These are phyloP conservation scores for Phialophora expanda DNA, from an alignment of 2,329 filamentous ascomycete genomes.

Conservation along the genomic window DNA sequence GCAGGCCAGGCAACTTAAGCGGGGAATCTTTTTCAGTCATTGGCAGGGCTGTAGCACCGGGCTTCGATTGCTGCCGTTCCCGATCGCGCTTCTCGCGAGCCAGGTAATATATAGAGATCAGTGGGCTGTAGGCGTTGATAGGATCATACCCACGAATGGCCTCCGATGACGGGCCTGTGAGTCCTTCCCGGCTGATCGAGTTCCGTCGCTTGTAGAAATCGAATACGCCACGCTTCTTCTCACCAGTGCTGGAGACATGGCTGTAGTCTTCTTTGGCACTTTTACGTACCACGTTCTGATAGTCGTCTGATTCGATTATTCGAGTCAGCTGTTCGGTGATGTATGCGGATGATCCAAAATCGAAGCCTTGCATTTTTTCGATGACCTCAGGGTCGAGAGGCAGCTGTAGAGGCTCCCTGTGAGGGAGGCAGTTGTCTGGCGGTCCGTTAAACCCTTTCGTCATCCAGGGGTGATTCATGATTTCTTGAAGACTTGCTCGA, in stretches of 20 bases:
- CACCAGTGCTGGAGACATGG: conserved; percentile 64
- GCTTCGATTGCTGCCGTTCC: conserved; percentile 66
- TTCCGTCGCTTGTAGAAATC: conserved; percentile 97
- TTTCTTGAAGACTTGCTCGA: conserved; percentile 84
- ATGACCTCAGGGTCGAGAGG: conserved; percentile 84
- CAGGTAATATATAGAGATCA: conserved; percentile 93
- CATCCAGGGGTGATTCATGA: conserved; percentile 96
- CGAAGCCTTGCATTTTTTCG: conserved; percentile 95
- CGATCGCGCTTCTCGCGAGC: conserved; percentile 88
- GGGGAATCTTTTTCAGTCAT: conserved; percentile 62
- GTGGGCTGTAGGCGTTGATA: conserved; percentile 87
- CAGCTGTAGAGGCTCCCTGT: conserved; percentile 80
- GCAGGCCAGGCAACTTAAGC: conserved; percentile 73
- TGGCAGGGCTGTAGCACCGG: conserved; percentile 64
- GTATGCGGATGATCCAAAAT: conserved; percentile 85
- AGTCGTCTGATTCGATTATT: conserved; percentile 91
- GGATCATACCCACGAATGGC: conserved; percentile 84
- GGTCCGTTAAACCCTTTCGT: conserved; percentile 84
- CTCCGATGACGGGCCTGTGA: conserved; percentile 82
- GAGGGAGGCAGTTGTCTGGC: conserved; percentile 86
- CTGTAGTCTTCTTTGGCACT: conserved; percentile 69
- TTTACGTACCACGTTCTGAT: conserved; percentile 79
- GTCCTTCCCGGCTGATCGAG: conserved; percentile 85
- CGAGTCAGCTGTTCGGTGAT: conserved; percentile 82
- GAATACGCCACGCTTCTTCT: conserved; percentile 88